Conservation (phyloP, 306 rosid species). For the Datisca glomerata region DNA sequence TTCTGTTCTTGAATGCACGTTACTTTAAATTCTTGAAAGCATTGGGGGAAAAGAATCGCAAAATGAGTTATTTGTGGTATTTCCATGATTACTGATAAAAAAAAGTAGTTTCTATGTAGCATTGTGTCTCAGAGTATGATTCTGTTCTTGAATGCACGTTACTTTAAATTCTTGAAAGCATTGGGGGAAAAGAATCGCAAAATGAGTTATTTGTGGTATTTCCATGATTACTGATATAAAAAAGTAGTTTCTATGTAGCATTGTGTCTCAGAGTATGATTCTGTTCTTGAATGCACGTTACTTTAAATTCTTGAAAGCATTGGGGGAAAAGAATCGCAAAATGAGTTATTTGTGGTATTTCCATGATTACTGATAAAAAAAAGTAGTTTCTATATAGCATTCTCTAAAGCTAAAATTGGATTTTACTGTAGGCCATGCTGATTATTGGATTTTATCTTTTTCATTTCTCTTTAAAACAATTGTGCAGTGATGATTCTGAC, state of each 20-base stretch:
- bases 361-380: too few species aligned
- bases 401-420: too few species aligned
- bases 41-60: not conserved
- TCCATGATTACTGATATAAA: too few species aligned
- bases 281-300: conserved; percentile 13
- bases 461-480: not conserved
- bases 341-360: not conserved
- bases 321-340: not conserved
- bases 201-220: too few species aligned
- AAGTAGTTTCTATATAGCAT: too few species aligned
- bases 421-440: conserved; percentile 4
- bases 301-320: not conserved
- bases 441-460: not conserved
- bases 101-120: too few species aligned
- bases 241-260: too few species aligned
- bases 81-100: too few species aligned
- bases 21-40: not conserved
- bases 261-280: conserved; percentile 86
- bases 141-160: conserved; percentile 15
- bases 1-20: conserved; percentile 15
- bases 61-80: too few species aligned
- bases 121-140: conserved; percentile 88
- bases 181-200: not conserved
- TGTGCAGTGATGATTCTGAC: conserved; percentile 74
- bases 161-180: not conserved